phyloP scores from a whole-genome alignment of 2,329 filamentous ascomycete species.

The Cercospora janseana region DNA sequence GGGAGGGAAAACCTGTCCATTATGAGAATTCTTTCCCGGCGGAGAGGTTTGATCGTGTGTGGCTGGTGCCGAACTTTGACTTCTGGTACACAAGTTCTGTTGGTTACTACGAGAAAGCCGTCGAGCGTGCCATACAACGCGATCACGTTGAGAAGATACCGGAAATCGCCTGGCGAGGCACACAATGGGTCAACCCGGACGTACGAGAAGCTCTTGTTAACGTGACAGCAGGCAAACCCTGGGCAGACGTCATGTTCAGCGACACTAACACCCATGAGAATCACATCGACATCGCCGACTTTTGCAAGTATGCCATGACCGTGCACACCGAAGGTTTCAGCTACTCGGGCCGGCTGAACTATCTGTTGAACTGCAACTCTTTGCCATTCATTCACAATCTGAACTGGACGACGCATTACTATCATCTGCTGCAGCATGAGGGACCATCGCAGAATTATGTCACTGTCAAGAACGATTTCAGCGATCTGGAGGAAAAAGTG shows the following conservation, averaged over 20 bases:
- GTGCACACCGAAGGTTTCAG: slow-evolving; percentile 33
- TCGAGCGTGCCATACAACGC: slow-evolving; percentile 13
- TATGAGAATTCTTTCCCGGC: slow-evolving; percentile 5
- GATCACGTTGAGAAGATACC: slow-evolving; percentile 28
- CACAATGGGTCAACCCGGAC: slow-evolving; percentile 30
- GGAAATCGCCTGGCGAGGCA: slow-evolving; percentile 36
- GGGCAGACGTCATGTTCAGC: slow-evolving; percentile 39
- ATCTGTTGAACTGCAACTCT: slow-evolving; percentile 29
- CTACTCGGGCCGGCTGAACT: slow-evolving; percentile 32
- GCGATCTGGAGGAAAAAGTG: slow-evolving; percentile 25
- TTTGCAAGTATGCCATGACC: slow-evolving; percentile 32
- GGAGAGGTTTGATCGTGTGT: slow-evolving; percentile 13
- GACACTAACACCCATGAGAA: slow-evolving; percentile 17
- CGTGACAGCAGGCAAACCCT: slow-evolving; percentile 34
- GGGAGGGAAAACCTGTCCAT: slow-evolving; percentile 1
- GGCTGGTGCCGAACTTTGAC: slow-evolving; percentile 21
- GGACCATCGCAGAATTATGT: slow-evolving; percentile 30
- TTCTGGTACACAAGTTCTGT: slow-evolving; percentile 15
- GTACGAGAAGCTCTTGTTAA: slow-evolving; percentile 35
- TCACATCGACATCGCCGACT: slow-evolving; percentile 24
- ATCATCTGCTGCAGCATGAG: slow-evolving; percentile 25
- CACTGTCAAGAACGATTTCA: slow-evolving; percentile 23
- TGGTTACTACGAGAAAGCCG: slow-evolving; percentile 19
- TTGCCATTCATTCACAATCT: slow-evolving; percentile 28
- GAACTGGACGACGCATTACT: slow-evolving; percentile 26